These are phyloP conservation scores for Trichoderma cornu-damae DNA, from an alignment of 2,329 filamentous ascomycete species.

Conservation along the genomic window DNA sequence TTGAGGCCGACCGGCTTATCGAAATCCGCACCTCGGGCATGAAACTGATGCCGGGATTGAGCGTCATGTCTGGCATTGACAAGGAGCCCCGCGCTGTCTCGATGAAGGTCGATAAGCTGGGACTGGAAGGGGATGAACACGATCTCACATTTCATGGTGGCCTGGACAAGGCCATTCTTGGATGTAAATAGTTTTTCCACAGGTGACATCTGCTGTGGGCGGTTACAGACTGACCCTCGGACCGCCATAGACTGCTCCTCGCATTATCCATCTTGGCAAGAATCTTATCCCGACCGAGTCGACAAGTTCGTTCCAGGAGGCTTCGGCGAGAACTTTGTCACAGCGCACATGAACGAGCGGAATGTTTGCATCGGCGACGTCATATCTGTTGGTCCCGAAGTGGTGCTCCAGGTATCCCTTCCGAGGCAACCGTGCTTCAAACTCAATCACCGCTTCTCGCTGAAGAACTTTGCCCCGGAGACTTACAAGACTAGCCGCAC, in stretches of 20 bases:
- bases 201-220: not conserved
- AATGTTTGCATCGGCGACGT: slow-evolving; percentile 63
- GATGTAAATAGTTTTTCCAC: slow-evolving; percentile 39
- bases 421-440: slow-evolving; percentile 64
- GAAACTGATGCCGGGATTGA: slow-evolving; percentile 48
- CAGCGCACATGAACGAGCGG: slow-evolving; percentile 53
- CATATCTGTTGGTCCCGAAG: slow-evolving; percentile 45
- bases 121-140: slow-evolving; percentile 57
- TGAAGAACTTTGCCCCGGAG: slow-evolving; percentile 56
- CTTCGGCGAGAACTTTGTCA: slow-evolving; percentile 62
- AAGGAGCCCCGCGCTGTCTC: slow-evolving; percentile 43
- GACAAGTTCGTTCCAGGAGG: slow-evolving; percentile 51
- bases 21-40: slow-evolving; percentile 55
- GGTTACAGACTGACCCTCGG: not conserved
- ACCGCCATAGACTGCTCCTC: slow-evolving; percentile 48
- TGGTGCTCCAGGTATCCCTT: slow-evolving; percentile 54
- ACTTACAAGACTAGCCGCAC: slow-evolving; percentile 54
- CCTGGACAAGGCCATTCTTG: slow-evolving; percentile 58
- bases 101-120: slow-evolving; percentile 43
- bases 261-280: slow-evolving; percentile 53
- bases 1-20: slow-evolving; percentile 46
- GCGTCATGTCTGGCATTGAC: slow-evolving; percentile 52
- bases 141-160: slow-evolving; percentile 58
- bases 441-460: slow-evolving; percentile 61
- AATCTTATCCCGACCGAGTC: slow-evolving; percentile 47